Evolutionary conservation across 2,329 filamentous ascomycete species (phyloP).

Genomic region (Ophiostoma novo-ulmi): DNA sequence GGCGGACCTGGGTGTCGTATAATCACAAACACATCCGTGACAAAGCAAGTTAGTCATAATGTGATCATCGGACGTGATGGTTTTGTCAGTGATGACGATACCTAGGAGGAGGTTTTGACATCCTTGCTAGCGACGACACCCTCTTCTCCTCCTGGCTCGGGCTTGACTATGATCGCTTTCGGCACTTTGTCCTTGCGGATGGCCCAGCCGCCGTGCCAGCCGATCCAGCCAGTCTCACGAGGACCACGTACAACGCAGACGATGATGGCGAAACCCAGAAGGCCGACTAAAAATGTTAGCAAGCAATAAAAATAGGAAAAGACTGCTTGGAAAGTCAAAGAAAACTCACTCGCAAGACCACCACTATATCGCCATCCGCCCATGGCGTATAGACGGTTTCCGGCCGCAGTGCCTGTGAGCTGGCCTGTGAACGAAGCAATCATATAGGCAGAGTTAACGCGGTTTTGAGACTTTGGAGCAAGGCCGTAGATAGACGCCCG

Average conservation of each 20-base stretch:
- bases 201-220: constrained; percentile 42
- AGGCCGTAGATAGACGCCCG: constrained; percentile 64
- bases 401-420: constrained; percentile 61
- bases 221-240: constrained; percentile 40
- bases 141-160: neutral
- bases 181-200: constrained; percentile 29
- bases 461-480: constrained; percentile 64
- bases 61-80: too few species aligned
- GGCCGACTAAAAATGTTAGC: constrained; percentile 31
- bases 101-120: neutral
- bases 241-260: constrained; percentile 38
- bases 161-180: neutral
- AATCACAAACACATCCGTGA: too few species aligned
- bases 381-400: constrained; percentile 48
- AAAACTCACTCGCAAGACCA: constrained; percentile 32
- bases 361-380: constrained; percentile 50
- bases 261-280: constrained; percentile 37
- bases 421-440: constrained; percentile 69
- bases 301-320: neutral
- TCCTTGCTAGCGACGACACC: constrained; percentile 24
- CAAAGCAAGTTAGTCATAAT: too few species aligned
- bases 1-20: too few species aligned
- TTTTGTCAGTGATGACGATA: neutral
- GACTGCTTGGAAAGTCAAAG: neutral
- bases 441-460: constrained; percentile 82